These are phyloP conservation scores for Lenzites betulinus DNA, from an alignment of 768 basidiomycete genomes.

Conservation along the genomic window DNA sequence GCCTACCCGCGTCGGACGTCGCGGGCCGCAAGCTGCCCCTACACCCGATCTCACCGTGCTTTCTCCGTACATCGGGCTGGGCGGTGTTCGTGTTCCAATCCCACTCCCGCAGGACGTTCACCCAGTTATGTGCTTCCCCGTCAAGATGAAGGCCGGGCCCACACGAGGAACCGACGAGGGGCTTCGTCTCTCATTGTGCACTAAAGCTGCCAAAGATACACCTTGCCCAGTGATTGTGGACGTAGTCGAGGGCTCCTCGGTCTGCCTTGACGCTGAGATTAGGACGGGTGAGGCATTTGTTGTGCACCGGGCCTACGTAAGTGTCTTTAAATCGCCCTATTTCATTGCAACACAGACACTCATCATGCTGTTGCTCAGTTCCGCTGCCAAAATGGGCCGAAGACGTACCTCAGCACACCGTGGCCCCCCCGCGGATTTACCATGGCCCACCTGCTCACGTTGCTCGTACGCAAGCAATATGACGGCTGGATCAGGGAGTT, in stretches of 20 bases:
- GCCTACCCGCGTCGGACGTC: too few relatives aligned
- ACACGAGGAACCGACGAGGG: too few relatives aligned
- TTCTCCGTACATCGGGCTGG: too few relatives aligned
- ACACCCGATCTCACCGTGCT: too few relatives aligned
- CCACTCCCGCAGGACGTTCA: too few relatives aligned
- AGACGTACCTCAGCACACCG: not conserved
- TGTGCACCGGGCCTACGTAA: slow-evolving; percentile 2
- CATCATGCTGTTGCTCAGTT: not conserved
- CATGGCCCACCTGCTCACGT: not conserved
- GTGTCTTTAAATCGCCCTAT: not conserved
- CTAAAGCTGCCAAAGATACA: not conserved
- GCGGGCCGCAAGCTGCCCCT: too few relatives aligned
- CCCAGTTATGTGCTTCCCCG: too few relatives aligned
- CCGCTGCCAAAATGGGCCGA: not conserved
- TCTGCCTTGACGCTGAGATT: not conserved
- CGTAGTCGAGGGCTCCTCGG: not conserved
- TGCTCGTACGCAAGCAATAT: not conserved
- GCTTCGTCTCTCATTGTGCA: too few relatives aligned
- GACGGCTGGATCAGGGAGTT: slow-evolving; percentile 5
- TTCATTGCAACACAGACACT: too few relatives aligned
- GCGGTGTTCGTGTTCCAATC: too few relatives aligned
- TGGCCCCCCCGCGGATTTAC: not conserved
- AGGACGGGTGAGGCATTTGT: not conserved
- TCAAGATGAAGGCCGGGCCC: too few relatives aligned
- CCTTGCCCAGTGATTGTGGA: not conserved